Evolutionary conservation across 495 filamentous ascomycete species (phyloP).

Genomic region (Penicillium silybi): DNA sequence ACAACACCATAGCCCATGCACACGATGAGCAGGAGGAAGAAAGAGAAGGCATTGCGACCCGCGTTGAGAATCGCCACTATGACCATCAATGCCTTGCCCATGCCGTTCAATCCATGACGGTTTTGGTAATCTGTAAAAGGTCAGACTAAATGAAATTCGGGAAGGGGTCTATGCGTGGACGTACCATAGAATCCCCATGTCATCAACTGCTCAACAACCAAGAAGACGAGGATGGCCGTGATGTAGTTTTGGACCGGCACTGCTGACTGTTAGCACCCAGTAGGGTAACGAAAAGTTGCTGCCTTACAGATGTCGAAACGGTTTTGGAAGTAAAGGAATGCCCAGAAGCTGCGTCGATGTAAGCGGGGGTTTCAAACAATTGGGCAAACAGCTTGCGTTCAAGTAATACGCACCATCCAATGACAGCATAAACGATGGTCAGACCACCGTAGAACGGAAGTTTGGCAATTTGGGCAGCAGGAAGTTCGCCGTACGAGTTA

Average conservation of each 20-base stretch:
- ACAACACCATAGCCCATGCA: constrained; percentile 99
- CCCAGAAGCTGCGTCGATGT: constrained; percentile 68
- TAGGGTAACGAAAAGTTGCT: not conserved
- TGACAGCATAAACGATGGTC: constrained; percentile 88
- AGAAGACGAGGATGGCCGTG: constrained; percentile 91
- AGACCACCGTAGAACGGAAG: constrained; percentile 95
- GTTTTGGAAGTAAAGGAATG: constrained; percentile 92
- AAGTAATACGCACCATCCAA: constrained; percentile 56
- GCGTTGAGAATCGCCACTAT: constrained; percentile 90
- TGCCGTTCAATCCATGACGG: constrained; percentile 70
- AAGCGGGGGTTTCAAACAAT: constrained; percentile 10
- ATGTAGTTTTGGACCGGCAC: constrained; percentile 99
- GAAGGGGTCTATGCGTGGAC: not conserved
- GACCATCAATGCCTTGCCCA: constrained; percentile 82
- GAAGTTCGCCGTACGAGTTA: constrained; percentile 94
- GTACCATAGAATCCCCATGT: constrained; percentile 92
- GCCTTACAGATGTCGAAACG: constrained; percentile 79
- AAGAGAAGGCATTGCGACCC: constrained; percentile 92
- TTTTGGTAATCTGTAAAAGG: constrained; percentile 74
- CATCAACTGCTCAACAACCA: constrained; percentile 93
- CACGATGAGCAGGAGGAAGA: constrained; percentile 97
- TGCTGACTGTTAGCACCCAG: constrained; percentile 38
- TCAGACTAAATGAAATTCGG: constrained; percentile 4
- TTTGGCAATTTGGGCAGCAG: constrained; percentile 92
- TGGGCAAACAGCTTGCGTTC: not conserved